phyloP scores from a whole-genome alignment of 495 filamentous ascomycete genomes.

The Acidiella bohemica region DNA sequence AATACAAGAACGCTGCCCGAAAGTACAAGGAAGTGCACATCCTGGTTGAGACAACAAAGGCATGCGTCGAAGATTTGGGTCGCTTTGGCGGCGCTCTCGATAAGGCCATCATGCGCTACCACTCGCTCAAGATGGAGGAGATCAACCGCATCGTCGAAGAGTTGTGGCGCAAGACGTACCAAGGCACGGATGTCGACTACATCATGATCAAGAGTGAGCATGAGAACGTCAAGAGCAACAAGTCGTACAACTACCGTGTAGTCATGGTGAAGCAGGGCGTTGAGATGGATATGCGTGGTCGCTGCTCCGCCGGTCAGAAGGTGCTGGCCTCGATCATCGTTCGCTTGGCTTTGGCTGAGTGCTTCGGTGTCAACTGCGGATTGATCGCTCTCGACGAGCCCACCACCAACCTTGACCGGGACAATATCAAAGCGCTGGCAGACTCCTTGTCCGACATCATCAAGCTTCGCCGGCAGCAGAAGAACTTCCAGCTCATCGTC shows the following conservation, averaged over 20 bases:
- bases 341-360: conserved; percentile 87
- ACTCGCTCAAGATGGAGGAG: conserved; percentile 93
- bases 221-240: conserved; percentile 58
- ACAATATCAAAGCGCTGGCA: conserved; percentile 85
- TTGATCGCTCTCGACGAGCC: conserved; percentile 96
- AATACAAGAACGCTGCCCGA: conserved; percentile 70
- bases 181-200: conserved; percentile 93
- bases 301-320: conserved; percentile 92
- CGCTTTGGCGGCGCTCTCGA: conserved; percentile 71
- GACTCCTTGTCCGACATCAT: conserved; percentile 80
- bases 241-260: conserved; percentile 92
- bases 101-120: conserved; percentile 93
- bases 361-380: conserved; percentile 91
- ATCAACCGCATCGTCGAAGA: conserved; percentile 92
- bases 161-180: conserved; percentile 92
- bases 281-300: conserved; percentile 99
- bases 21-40: conserved; percentile 82
- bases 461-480: conserved; percentile 63
- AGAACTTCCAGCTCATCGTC: conserved; percentile 94
- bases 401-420: conserved; percentile 89
- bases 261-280: conserved; percentile 95
- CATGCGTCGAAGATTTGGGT: conserved; percentile 76
- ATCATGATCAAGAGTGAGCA: conserved; percentile 88
- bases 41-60: conserved; percentile 84
- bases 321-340: conserved; percentile 97